A percentile compares a stretch with the other conserved stretches of the same genome.
Conservation (phyloP, 1,284 basidiomycete species). For the Phlebopus sp. region DNA sequence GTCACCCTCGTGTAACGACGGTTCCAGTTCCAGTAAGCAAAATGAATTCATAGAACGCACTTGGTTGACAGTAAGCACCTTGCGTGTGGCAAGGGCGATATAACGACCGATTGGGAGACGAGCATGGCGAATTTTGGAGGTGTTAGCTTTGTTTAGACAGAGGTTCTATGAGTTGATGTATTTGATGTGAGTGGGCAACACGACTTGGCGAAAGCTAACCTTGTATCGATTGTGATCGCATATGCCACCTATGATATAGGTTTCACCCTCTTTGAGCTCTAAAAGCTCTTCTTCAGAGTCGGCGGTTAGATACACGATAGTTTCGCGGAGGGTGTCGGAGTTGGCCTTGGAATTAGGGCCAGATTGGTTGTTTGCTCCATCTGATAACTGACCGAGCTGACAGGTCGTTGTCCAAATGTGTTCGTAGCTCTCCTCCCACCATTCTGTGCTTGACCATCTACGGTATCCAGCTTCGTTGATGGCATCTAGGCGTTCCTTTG, state of each 20-base stretch:
- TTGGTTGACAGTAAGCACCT: conserved; percentile 97
- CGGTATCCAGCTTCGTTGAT: conserved; percentile 69
- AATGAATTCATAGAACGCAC: conserved; percentile 22
- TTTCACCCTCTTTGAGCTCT: conserved; percentile 79
- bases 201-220: conserved; percentile 34
- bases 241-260: conserved; percentile 95
- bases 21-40: background rate
- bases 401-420: conserved; percentile 51
- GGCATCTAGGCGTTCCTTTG: conserved; percentile 64
- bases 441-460: conserved; percentile 80
- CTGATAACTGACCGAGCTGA: conserved; percentile 3
- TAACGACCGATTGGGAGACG: conserved; percentile 92
- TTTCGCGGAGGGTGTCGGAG: conserved; percentile 33
- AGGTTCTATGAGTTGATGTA: conserved; percentile 57
- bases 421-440: conserved; percentile 76
- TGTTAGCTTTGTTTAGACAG: conserved; percentile 84
- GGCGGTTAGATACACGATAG: conserved; percentile 90
- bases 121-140: conserved; percentile 77
- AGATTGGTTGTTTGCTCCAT: conserved; percentile 6
- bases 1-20: background rate
- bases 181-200: background rate
- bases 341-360: background rate
- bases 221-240: conserved; percentile 97
- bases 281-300: conserved; percentile 86
- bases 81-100: conserved; percentile 82